Conservation (phyloP, 2,329 filamentous ascomycete genomes). For the Xylaria hypoxylon region DNA sequence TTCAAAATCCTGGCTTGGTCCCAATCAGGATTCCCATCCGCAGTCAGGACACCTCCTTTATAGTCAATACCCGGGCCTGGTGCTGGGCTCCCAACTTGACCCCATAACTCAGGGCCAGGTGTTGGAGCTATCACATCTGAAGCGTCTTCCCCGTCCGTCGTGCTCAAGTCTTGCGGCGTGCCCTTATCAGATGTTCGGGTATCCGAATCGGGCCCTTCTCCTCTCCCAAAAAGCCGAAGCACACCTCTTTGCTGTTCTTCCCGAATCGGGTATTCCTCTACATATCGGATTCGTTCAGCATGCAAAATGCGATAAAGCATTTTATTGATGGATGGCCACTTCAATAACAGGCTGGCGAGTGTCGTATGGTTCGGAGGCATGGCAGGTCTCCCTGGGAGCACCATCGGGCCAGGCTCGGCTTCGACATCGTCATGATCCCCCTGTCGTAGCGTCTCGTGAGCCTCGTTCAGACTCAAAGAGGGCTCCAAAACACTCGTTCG, state of each 20-base stretch:
- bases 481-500: slow-evolving; percentile 45
- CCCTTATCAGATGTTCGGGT: slow-evolving; percentile 62
- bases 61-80: slow-evolving; percentile 54
- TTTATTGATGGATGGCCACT: slow-evolving; percentile 75
- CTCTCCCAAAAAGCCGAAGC: slow-evolving; percentile 80
- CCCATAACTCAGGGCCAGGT: slow-evolving; percentile 67
- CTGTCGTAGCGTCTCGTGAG: slow-evolving; percentile 51
- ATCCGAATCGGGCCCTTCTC: slow-evolving; percentile 73
- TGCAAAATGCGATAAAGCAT: slow-evolving; percentile 68
- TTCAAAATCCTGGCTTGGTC: slow-evolving; percentile 61
- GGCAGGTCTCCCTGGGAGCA: slow-evolving; percentile 70
- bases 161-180: slow-evolving; percentile 52
- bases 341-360: slow-evolving; percentile 83
- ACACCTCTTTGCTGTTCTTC: slow-evolving; percentile 79
- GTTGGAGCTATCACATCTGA: slow-evolving; percentile 67
- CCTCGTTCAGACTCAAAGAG: slow-evolving; percentile 48
- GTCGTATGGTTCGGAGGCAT: slow-evolving; percentile 91
- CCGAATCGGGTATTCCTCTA: slow-evolving; percentile 80
- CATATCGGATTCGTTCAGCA: slow-evolving; percentile 63
- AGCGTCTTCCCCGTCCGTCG: slow-evolving; percentile 57
- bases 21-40: slow-evolving; percentile 67
- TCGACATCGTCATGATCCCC: slow-evolving; percentile 62
- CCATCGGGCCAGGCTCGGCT: slow-evolving; percentile 63
- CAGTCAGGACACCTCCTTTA: slow-evolving; percentile 55
- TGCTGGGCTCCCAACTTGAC: slow-evolving; percentile 65